phyloP scores from a whole-genome alignment of 805 yeast genomes.

The Wickerhamiella qilinensis region DNA sequence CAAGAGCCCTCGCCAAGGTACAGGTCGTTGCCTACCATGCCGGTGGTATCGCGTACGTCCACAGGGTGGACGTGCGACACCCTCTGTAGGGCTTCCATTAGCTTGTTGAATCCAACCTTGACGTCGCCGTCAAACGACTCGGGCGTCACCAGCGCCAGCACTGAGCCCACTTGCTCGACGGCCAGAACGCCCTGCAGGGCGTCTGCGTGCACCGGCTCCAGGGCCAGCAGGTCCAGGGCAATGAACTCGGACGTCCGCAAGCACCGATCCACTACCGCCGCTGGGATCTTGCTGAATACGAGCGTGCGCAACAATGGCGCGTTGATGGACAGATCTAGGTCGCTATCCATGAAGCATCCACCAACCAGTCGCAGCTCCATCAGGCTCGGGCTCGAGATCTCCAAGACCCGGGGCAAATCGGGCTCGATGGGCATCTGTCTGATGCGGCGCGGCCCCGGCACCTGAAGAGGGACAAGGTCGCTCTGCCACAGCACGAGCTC shows the following conservation, averaged over 20 bases:
- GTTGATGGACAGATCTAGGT: slow-evolving; percentile 1
- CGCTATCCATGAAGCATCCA: neutral
- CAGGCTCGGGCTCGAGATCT: slow-evolving; percentile 6
- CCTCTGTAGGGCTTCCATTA: slow-evolving; percentile 11
- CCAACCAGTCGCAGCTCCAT: slow-evolving; percentile 7
- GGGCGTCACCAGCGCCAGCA: slow-evolving; percentile 8
- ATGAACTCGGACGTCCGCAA: slow-evolving; percentile 1
- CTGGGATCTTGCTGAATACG: slow-evolving; percentile 10
- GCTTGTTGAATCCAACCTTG: slow-evolving; percentile 4
- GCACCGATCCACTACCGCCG: slow-evolving; percentile 5
- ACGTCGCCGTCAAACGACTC: slow-evolving; percentile 5
- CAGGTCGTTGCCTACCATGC: slow-evolving; percentile 8
- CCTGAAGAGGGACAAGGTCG: neutral
- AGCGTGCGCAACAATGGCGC: slow-evolving; percentile 10
- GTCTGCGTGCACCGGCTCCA: slow-evolving; percentile 11
- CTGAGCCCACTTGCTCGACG: slow-evolving; percentile 6
- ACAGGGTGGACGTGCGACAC: slow-evolving; percentile 11
- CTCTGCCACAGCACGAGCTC: slow-evolving; percentile 7
- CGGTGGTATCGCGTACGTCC: slow-evolving; percentile 10
- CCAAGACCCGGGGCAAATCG: neutral
- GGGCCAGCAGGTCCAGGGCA: slow-evolving; percentile 9
- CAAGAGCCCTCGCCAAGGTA: slow-evolving; percentile 13
- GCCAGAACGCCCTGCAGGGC: slow-evolving; percentile 7
- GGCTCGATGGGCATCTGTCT: neutral
- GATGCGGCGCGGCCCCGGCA: neutral